These are phyloP conservation scores for Nemania serpens DNA, from an alignment of 2,329 filamentous ascomycete genomes.

Conservation along the genomic window DNA sequence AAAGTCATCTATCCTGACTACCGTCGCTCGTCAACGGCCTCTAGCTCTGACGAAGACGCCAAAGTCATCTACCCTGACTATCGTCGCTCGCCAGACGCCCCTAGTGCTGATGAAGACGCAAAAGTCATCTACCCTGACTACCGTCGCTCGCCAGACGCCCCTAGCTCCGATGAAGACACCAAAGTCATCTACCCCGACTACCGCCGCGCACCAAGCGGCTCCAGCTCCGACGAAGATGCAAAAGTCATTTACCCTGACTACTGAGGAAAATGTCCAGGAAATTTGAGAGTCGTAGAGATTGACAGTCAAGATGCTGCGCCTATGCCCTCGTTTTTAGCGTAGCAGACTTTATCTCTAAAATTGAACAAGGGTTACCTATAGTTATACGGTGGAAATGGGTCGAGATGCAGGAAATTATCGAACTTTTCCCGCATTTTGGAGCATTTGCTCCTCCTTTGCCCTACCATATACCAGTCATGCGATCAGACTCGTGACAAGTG, in stretches of 20 bases:
- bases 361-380: too few relatives aligned
- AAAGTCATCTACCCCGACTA: constrained; percentile 3
- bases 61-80: constrained; percentile 18
- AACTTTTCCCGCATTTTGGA: too few relatives aligned
- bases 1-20: constrained; percentile 17
- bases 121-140: constrained; percentile 17
- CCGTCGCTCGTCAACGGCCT: constrained; percentile 1
- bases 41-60: constrained; percentile 8
- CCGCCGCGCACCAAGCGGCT: not conserved
- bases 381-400: too few relatives aligned
- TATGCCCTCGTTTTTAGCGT: too few relatives aligned
- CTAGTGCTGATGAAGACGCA: constrained; percentile 6
- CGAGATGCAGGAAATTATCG: too few relatives aligned
- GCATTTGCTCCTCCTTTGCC: too few relatives aligned
- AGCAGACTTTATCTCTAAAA: too few relatives aligned
- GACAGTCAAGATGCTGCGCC: not conserved
- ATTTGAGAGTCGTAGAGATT: not conserved
- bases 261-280: not conserved
- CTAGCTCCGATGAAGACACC: not conserved
- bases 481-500: too few relatives aligned
- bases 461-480: too few relatives aligned
- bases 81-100: not conserved
- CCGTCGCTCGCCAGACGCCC: not conserved
- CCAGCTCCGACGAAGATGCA: not conserved
- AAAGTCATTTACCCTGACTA: constrained; percentile 2